Evolutionary conservation across 768 basidiomycete genomes (phyloP).

Genomic region (Russula vinacea): DNA sequence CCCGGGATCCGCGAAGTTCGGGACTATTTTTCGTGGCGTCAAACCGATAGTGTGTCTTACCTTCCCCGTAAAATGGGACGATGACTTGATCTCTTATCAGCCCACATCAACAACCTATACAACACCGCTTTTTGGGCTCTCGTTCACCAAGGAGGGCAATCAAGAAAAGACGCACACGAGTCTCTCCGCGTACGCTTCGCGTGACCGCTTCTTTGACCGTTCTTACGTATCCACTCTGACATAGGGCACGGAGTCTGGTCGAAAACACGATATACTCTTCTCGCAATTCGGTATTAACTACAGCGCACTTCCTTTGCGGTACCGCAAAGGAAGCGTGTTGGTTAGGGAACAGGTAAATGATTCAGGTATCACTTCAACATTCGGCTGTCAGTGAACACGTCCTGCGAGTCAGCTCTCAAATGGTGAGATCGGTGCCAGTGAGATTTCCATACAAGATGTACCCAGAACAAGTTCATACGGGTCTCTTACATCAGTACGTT

Average conservation of each 20-base stretch:
- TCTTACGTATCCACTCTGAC: not conserved
- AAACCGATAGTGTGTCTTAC: conserved; percentile 80
- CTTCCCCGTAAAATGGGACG: not conserved
- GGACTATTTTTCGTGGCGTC: conserved; percentile 96
- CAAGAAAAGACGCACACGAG: conserved; percentile 76
- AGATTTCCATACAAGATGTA: not conserved
- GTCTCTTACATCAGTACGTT: not conserved
- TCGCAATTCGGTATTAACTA: conserved; percentile 84
- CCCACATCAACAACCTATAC: conserved; percentile 97
- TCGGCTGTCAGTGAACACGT: not conserved
- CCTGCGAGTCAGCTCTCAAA: not conserved
- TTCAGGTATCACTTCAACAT: not conserved
- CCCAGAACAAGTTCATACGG: not conserved
- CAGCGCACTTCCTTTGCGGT: conserved; percentile 66
- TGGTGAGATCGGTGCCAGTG: not conserved
- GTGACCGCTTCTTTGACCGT: not conserved
- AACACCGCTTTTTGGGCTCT: conserved; percentile 97
- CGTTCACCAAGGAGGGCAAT: conserved; percentile 75
- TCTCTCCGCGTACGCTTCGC: conserved; percentile 57
- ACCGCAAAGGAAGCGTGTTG: conserved; percentile 81
- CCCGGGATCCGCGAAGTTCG: conserved; percentile 66
- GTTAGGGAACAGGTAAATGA: conserved; percentile 57
- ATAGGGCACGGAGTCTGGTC: conserved; percentile 83
- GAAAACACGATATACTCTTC: conserved; percentile 92
- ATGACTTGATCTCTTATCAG: conserved; percentile 42